Base-by-base conservation (phyloP, 345 rosid species). In the Euphorbia tirucalli region DNA sequence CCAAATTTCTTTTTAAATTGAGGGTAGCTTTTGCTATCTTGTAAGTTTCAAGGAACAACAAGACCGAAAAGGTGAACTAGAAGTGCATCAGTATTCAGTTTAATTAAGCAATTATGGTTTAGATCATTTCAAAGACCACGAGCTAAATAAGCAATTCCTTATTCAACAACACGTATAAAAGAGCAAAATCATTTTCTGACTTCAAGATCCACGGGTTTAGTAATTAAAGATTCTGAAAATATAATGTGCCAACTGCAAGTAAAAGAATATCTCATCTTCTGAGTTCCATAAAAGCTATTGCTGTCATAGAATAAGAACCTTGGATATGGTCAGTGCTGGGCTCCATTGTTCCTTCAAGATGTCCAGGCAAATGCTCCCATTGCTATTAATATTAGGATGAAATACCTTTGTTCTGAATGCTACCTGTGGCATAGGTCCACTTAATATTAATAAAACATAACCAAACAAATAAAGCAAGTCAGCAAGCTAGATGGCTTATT, bases 261-360 rank as follows among this genome's bases (percentile, higher is more conserved):
- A 2, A 25, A 22, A n/a, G 32, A 59, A 15, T 15, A 43, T 15
- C 39, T 0, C 3, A 4, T 19, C 48, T 66, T 24, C 22, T 1
- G 2, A 37, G 11, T 22, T 59, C 46, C 25, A 49, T 41, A 65
- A 24, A 25, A 2, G 43, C 39, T 39, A 21, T 24, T 31, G 58
- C 32, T 27, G 68, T 31, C 44, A 63, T 22, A 50, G 55, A 71
- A 76, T 14, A 61, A 56, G 24, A 71, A 93, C 98, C 97, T 93
- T 93, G 59, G 98, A 93, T 72, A 93, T 93, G 72, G 98, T 93
- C 67, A 93, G 82, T 9, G 98, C 97, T 75, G 98, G 98, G 77
- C 98, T 93, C 98, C 98, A 93, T 77, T 93, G 98, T 77, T 93
- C 98, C 88, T 93, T 93, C 95, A 90, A 90, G 79, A 93, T 93